A percentile compares a stretch with the other conserved stretches of the same genome.
phyloP scores from a whole-genome alignment of 140 eudicot genomes.

The Senecio squalidus region DNA sequence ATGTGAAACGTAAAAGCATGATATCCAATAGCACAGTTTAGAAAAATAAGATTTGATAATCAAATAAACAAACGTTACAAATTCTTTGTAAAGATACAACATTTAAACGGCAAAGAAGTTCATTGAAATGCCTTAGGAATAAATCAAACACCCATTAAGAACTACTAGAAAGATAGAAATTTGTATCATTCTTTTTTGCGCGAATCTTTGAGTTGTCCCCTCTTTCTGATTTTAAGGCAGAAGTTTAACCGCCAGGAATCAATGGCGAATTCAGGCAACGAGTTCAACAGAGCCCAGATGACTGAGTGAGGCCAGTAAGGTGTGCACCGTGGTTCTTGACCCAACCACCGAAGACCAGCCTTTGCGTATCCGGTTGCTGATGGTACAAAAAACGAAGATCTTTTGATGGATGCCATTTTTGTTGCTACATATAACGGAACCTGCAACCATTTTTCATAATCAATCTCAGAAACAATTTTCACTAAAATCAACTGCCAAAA shows the following conservation, averaged over 20 bases:
- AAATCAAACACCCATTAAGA: neutral
- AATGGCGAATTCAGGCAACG: constrained; percentile 37
- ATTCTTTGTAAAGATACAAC: constrained; percentile 15
- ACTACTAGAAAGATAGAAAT: no score
- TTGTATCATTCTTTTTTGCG: constrained; percentile 29
- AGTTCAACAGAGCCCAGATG: constrained; percentile 28
- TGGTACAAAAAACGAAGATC: constrained; percentile 57
- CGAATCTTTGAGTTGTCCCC: constrained; percentile 39
- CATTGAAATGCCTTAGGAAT: neutral
- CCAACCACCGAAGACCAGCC: constrained; percentile 54
- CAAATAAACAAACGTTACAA: constrained; percentile 7
- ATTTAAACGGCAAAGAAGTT: neutral
- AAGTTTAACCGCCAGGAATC: constrained; percentile 38
- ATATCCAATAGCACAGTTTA: neutral
- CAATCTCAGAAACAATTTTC: constrained; percentile 1
- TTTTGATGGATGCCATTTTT: constrained; percentile 55
- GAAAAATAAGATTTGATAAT: constrained; percentile 1
- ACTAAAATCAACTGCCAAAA: no score
- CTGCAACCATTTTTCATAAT: constrained; percentile 22
- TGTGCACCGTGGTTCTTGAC: constrained; percentile 47
- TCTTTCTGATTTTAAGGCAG: constrained; percentile 42
- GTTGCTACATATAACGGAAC: constrained; percentile 63
- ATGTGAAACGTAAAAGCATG: neutral
- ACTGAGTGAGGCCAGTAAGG: constrained; percentile 78
- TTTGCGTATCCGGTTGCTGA: constrained; percentile 47